A percentile compares a stretch with the other conserved stretches of the same genome.
Evolutionary conservation across 148 eudicot species (phyloP).

Genomic region (Chenopodium berlandieri): DNA sequence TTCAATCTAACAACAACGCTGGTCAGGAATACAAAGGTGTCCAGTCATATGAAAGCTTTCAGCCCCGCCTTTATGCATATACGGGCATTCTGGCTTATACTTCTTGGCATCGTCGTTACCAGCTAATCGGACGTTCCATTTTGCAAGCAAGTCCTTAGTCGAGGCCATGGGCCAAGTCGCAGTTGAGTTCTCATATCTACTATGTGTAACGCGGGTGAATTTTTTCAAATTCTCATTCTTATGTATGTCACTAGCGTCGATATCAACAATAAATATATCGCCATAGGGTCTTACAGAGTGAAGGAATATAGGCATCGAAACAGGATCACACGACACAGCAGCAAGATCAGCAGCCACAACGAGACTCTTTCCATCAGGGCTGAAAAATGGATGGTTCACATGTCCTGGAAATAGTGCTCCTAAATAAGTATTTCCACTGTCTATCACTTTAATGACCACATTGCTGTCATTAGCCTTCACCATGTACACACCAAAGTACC

Average conservation of each 20-base stretch:
- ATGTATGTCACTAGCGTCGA: conserved; percentile 9
- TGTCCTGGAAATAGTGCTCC: background rate
- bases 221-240: conserved; percentile 21
- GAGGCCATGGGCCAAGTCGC: conserved; percentile 11
- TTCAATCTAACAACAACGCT: conserved; percentile 4
- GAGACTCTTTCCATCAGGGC: background rate
- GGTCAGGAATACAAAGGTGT: conserved; percentile 9
- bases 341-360: conserved; percentile 21
- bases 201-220: conserved; percentile 20
- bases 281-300: conserved; percentile 30
- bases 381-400: background rate
- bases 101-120: background rate
- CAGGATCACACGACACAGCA: conserved; percentile 23
- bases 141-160: conserved; percentile 9
- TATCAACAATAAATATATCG: conserved; percentile 20
- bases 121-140: conserved; percentile 18
- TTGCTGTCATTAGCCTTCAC: background rate
- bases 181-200: conserved; percentile 14
- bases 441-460: conserved; percentile 1
- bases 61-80: conserved; percentile 9
- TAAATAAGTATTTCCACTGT: background rate
- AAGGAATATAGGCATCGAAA: conserved; percentile 22
- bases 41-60: conserved; percentile 21
- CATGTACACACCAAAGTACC: conserved; percentile 16
- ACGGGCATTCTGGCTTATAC: conserved; percentile 10